Evolutionary conservation across 75 land plant genomes (phyloP).

Genomic region (Azolla pinnata): DNA sequence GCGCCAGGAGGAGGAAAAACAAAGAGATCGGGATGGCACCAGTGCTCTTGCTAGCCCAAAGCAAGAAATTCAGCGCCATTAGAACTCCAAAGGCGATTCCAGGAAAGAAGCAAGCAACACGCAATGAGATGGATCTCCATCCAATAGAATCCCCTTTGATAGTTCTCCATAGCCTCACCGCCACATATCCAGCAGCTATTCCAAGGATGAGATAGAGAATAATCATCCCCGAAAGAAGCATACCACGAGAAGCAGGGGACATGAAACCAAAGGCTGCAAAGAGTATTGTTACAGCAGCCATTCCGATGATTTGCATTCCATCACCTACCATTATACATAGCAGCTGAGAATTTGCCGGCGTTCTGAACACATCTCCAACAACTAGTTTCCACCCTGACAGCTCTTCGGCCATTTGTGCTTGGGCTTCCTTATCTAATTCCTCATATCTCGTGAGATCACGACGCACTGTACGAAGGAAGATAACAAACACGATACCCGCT

Average conservation of each 20-base stretch:
- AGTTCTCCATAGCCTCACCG: slow-evolving; percentile 68
- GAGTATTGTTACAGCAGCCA: slow-evolving; percentile 72
- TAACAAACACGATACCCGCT: slow-evolving; percentile 39
- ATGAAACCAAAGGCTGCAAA: slow-evolving; percentile 91
- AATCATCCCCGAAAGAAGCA: slow-evolving; percentile 81
- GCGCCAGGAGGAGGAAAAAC: slow-evolving; percentile 48
- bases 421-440: slow-evolving; percentile 34
- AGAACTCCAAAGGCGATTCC: slow-evolving; percentile 63
- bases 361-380: slow-evolving; percentile 33
- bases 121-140: slow-evolving; percentile 79
- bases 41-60: slow-evolving; percentile 76
- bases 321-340: slow-evolving; percentile 32
- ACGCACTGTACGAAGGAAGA: slow-evolving; percentile 28
- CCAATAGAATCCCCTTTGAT: slow-evolving; percentile 45
- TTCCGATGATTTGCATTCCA: slow-evolving; percentile 53
- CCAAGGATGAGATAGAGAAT: slow-evolving; percentile 73
- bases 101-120: slow-evolving; percentile 78
- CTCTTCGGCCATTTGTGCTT: slow-evolving; percentile 37
- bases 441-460: slow-evolving; percentile 34
- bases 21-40: slow-evolving; percentile 77
- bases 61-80: slow-evolving; percentile 53
- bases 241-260: slow-evolving; percentile 91
- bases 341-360: slow-evolving; percentile 17
- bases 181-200: slow-evolving; percentile 66
- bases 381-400: slow-evolving; percentile 44